A percentile compares a stretch with the other conserved stretches of the same genome.
Conservation (phyloP, 2,329 filamentous ascomycete genomes). For the Scytalidium sp. region DNA sequence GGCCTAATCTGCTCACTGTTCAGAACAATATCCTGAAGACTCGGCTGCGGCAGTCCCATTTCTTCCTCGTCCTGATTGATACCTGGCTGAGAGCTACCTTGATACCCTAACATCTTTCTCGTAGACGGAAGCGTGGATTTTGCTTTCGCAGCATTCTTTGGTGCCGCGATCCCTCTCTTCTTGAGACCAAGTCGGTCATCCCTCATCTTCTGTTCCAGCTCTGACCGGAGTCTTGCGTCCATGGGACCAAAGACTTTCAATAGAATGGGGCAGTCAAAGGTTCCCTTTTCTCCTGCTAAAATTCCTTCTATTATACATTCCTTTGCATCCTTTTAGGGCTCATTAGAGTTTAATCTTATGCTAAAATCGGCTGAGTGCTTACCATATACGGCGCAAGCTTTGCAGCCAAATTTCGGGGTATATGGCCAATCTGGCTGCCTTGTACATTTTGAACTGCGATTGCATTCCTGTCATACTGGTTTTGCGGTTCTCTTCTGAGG, state of each 20-base stretch:
- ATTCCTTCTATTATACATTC: conserved; percentile 65
- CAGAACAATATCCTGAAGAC: conserved; percentile 55
- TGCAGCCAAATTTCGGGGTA: conserved; percentile 63
- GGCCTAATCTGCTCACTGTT: conserved; percentile 64
- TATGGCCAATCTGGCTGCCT: conserved; percentile 72
- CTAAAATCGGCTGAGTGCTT: conserved; percentile 19
- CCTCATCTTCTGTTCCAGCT: conserved; percentile 61
- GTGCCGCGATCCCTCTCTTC: conserved; percentile 27
- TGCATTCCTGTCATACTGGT: conserved; percentile 71
- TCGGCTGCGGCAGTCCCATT: conserved; percentile 7
- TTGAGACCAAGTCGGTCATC: conserved; percentile 56
- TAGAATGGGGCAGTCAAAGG: conserved; percentile 70
- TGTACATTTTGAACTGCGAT: conserved; percentile 78
- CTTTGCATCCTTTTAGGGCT: conserved; percentile 45
- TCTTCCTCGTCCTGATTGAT: conserved; percentile 11
- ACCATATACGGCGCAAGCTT: conserved; percentile 74
- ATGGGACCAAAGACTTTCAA: conserved; percentile 68
- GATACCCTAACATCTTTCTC: conserved; percentile 23
- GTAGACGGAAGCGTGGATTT: conserved; percentile 45
- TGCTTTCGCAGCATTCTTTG: conserved; percentile 49
- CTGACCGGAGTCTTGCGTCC: conserved; percentile 46
- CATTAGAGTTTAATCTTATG: conserved; percentile 7
- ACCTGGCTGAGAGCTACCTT: conserved; percentile 16
- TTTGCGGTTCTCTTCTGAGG: conserved; percentile 62
- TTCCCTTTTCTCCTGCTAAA: conserved; percentile 62